Evolutionary conservation across 257 asterid genomes (phyloP).

Genomic region (Penstemon eatonii): DNA sequence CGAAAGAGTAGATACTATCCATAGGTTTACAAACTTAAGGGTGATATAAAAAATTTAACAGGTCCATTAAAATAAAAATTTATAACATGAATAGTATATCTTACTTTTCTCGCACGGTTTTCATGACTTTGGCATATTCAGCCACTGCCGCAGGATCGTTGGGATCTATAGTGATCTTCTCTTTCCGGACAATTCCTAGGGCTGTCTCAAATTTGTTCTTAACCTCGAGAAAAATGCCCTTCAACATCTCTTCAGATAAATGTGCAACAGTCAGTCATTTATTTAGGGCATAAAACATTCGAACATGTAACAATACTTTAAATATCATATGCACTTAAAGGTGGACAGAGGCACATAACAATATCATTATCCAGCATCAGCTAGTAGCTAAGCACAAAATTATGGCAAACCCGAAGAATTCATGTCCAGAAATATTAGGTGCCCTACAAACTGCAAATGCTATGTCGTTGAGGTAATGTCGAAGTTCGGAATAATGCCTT

Average conservation of each 20-base stretch:
- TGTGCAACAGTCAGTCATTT: slow-evolving; percentile 38
- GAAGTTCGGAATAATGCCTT: slow-evolving; percentile 1
- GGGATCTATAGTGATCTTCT: slow-evolving; percentile 92
- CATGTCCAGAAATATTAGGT: slow-evolving; percentile 6
- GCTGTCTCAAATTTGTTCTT: slow-evolving; percentile 94
- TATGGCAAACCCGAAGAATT: slow-evolving; percentile 3
- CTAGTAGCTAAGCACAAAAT: slow-evolving; percentile 20
- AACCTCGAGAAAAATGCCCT: slow-evolving; percentile 86
- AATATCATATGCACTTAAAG: slow-evolving; percentile 18
- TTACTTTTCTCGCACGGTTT: slow-evolving; percentile 83
- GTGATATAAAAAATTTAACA: slow-evolving; percentile 1
- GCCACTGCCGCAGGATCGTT: slow-evolving; percentile 87
- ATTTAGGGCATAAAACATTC: slow-evolving; percentile 16
- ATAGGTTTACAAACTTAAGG: slow-evolving; percentile 2
- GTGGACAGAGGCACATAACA: not conserved
- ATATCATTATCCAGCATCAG: slow-evolving; percentile 8
- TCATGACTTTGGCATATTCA: slow-evolving; percentile 84
- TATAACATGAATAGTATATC: slow-evolving; percentile 25
- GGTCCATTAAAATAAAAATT: slow-evolving; percentile 9
- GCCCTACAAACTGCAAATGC: not conserved
- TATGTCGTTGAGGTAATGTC: not conserved
- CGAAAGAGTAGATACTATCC: not conserved
- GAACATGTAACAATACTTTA: slow-evolving; percentile 2
- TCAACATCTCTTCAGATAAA: slow-evolving; percentile 76
- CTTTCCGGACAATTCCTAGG: slow-evolving; percentile 65